Evolutionary conservation across 2,329 filamentous ascomycete species (phyloP).

Genomic region (Fusarium sp.): DNA sequence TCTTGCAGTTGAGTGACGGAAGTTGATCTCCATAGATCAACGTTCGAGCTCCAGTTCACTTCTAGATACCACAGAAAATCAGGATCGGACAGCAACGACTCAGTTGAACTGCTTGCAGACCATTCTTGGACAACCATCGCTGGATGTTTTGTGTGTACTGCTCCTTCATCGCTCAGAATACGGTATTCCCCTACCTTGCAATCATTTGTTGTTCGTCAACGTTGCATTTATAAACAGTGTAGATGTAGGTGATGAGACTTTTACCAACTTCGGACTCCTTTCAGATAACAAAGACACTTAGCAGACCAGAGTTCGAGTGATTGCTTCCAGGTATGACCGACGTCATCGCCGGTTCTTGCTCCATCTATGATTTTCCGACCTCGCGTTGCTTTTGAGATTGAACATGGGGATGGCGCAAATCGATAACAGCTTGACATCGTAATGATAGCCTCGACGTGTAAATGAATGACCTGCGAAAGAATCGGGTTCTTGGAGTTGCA

Average conservation of each 20-base stretch:
- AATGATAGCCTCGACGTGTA: neutral
- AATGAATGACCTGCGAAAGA: no score
- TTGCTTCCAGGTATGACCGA: neutral
- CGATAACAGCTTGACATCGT: neutral
- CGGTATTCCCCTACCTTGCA: no score
- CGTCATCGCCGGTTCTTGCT: neutral
- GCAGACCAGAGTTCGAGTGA: neutral
- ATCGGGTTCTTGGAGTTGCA: slow-evolving; percentile 23
- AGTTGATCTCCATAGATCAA: neutral
- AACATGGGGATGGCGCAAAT: neutral
- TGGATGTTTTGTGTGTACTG: neutral
- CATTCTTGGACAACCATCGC: neutral
- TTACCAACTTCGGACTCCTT: neutral
- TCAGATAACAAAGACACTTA: neutral
- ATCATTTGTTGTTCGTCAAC: neutral
- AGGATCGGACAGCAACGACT: neutral
- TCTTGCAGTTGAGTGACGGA: neutral
- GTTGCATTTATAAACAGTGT: neutral
- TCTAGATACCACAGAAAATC: neutral
- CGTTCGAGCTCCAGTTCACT: neutral
- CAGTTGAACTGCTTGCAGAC: neutral
- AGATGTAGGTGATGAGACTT: neutral
- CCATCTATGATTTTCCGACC: neutral
- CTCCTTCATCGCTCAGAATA: neutral
- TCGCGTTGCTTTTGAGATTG: neutral